Evolutionary conservation across 2,329 filamentous ascomycete species (phyloP), one percentile per base, ranked within the genome.

Genomic region (Myotisia sp.): DNA sequence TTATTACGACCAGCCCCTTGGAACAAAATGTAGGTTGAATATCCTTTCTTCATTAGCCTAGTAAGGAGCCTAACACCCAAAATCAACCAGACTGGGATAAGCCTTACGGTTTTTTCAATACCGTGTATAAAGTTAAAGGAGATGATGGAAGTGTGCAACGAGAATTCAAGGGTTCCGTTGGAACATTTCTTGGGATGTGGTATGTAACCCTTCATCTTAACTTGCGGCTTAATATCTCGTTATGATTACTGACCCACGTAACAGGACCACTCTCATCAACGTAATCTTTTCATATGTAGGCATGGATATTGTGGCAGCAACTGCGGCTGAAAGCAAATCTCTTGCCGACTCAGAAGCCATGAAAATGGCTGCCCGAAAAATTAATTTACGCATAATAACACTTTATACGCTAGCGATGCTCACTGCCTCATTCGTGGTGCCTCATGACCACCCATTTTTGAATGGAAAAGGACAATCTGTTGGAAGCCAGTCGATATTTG

Each of bases 311-410:
- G 57, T 63, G 13, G 54, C 58, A 4, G 54, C 62, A 16, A 62
- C 60, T 3, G 60, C 60, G 12, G 54, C 61, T 2, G 62, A 64
- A 42, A 62, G 57, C 43, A 54, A 53, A 36, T 50, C 57, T 33
- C 50, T 62, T 4, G 53, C 54, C 26, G 54, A 49, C 17, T 53
- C 58, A 17, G 56, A 64, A 40, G 59, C 55, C 1, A 56, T 65
- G 46, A 64, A 63, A 40, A 53, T 64, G 28, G 59, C 59, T 2
- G 60, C 55, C 3, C 50, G 60, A 31, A 64, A 63, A 43, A 54
- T 62, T 27, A 53, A 52, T 5, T 44, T 63, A 13, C 55, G 60
- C 24, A 56, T 64, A 29, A 55, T 62, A n/a, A 47, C 60, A 6
- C 50, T 63, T 2, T 64, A 64, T 40, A 41, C 55, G n/a, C 48